Conservation (phyloP, 768 basidiomycete species). For the Termitomyces sp. region DNA sequence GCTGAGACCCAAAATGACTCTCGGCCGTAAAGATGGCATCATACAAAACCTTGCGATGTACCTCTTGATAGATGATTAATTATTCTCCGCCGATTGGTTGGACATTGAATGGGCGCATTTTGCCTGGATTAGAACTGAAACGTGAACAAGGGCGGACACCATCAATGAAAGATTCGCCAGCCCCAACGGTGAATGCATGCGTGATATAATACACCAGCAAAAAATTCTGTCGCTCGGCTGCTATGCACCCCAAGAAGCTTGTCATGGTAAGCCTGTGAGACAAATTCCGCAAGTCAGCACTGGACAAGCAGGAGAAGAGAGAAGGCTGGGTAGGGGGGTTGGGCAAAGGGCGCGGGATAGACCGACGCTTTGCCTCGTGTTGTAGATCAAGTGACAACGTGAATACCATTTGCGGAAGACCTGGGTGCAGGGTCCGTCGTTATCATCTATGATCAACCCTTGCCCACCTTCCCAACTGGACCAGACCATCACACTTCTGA, state of each 20-base stretch:
- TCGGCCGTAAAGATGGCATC: not conserved
- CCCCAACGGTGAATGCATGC: not conserved
- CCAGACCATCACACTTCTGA: constrained; percentile 3
- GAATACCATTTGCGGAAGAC: constrained; percentile 6
- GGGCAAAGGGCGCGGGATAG: constrained; percentile 28
- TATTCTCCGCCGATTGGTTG: not conserved
- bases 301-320: constrained; percentile 6
- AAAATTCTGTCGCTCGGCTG: not conserved
- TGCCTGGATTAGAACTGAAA: constrained; percentile 5
- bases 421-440: constrained; percentile 12
- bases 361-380: constrained; percentile 25
- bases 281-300: not conserved
- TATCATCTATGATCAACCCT: constrained; percentile 17
- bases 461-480: constrained; percentile 12
- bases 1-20: not conserved
- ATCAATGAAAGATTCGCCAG: not conserved
- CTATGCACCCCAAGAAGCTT: not conserved
- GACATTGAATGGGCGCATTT: constrained; percentile 8
- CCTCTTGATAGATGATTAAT: not conserved
- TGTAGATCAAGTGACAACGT: constrained; percentile 19
- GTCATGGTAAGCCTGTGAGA: not conserved
- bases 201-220: not conserved
- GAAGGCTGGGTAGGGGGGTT: constrained; percentile 18
- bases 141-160: not conserved
- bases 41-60: not conserved